Evolutionary conservation across 129 eudicot genomes (phyloP), one percentile per base, ranked within the genome.

Genomic region (Helichrysum umbraculigerum): DNA sequence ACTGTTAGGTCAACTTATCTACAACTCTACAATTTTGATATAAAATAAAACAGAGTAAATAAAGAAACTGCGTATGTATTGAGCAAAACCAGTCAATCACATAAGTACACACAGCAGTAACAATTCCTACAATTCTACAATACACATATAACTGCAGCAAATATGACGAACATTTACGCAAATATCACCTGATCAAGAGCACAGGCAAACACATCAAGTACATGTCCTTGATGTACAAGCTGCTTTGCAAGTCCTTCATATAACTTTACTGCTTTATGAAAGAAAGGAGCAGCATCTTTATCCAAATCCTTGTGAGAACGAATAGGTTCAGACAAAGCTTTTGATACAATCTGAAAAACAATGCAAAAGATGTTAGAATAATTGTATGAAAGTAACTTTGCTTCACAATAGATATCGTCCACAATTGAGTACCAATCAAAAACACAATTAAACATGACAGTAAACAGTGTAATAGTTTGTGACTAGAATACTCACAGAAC

Each of bases 221-320:
- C 98, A 76, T 94, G 98, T 66, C 98, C 97, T 83, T 91, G 98
- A 86, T 91, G 90, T 66, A 94, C 89, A 78, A 94, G 98, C 75
- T 94, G 98, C 82, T 86, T 91, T 37, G 97, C 84, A 68, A 94
- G 86, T 68, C 88, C 93, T 83, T 91, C 98, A 79, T 94, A 94
- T 52, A 94, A 86, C 86, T 91, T 94, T 83, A 89, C 96, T 42
- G 98, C 96, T 83, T 94, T 94, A 77, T 91, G 96, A 74, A 82
- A 91, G 72, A 78, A 86, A 19, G 96, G 92, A 68, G 88, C 97
- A 71, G 93, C 84, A 79, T 91, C 98, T 86, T 94, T 94, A 85
- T 94, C 97, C 74, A 94, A 87, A 83, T 94, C 98, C 84, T 94
- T 91, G 83, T 91, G 98, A 68, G 97, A 94, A 75, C 98, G 97